Evolutionary conservation across 495 filamentous ascomycete genomes (phyloP).

Genomic region (Aspergillus campestris): DNA sequence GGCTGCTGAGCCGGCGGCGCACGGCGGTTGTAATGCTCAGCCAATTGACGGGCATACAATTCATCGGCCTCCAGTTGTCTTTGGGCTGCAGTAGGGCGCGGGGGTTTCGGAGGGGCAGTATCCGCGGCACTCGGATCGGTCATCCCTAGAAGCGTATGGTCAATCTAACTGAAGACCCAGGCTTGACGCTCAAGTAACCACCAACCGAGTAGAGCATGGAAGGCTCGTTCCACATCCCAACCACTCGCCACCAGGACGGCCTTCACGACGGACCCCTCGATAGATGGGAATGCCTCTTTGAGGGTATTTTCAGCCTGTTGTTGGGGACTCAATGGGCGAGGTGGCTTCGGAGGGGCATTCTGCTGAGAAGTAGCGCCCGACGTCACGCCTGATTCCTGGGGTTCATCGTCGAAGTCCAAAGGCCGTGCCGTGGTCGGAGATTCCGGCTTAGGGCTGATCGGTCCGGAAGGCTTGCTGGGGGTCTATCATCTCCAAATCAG

Average conservation of each 20-base stretch:
- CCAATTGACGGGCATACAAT: constrained; percentile 85
- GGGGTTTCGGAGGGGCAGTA: constrained; percentile 59
- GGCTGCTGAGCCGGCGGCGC: constrained; percentile 24
- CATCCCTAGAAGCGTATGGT: constrained; percentile 54
- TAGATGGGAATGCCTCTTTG: constrained; percentile 84
- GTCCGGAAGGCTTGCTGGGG: constrained; percentile 25
- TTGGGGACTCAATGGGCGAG: constrained; percentile 70
- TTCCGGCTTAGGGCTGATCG: constrained; percentile 48
- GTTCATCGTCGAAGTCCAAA: constrained; percentile 81
- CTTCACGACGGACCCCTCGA: constrained; percentile 76
- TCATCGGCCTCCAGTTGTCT: constrained; percentile 87
- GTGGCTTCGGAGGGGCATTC: constrained; percentile 71
- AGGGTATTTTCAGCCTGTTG: constrained; percentile 82
- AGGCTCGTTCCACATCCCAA: constrained; percentile 85
- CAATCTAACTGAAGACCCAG: constrained; percentile 3
- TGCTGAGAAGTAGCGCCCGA: constrained; percentile 26
- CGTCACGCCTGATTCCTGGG: constrained; percentile 51
- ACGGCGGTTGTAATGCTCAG: constrained; percentile 69
- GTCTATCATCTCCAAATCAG: constrained; percentile 19
- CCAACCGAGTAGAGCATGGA: constrained; percentile 85
- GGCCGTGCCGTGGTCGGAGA: constrained; percentile 78
- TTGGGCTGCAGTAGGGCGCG: constrained; percentile 59
- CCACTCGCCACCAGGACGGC: constrained; percentile 81
- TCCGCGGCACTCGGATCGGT: constrained; percentile 77
- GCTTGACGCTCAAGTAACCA: constrained; percentile 1